Base-by-base conservation (phyloP, 2,329 filamentous ascomycete species). In the Fonsecaea nubica region DNA sequence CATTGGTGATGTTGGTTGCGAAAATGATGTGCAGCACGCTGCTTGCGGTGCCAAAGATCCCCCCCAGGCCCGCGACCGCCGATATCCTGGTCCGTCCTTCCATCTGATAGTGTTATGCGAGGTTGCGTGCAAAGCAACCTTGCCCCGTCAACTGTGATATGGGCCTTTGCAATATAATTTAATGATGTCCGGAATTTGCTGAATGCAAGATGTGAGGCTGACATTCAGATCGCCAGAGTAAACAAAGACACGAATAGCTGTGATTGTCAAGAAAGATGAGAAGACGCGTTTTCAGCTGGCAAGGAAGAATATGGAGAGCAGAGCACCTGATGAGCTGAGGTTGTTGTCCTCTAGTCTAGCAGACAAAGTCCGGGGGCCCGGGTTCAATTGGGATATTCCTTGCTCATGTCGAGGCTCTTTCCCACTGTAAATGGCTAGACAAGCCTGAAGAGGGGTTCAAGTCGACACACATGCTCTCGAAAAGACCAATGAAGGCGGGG, bases 1-100 rank as follows among this genome's bases (percentile, higher is more conserved):
- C 30, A 21, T 66, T 40, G 18, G 56, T 57, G 30, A 70, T 50
- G 25, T 61, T 64, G 12, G 59, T 59, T 38, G 70, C 72, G 36
- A 72, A 59, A 50, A 71, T 45, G 48, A 71, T 59, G 45, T 72
- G 69, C 3, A 73, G 54, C n/a, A 69, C 55, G 25, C 58, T 65
- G 58, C 65, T 71, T 18, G 60, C 69, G 33, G 69, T 68, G 38
- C 63, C 64, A 33, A 69, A 68, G 45, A 64, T 30, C 38, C 65
- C 60, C 33, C 68, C 65, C 35, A 69, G 60, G 55, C 53, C 57
- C 57, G 62, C 72, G 35, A 69, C 59, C n/a, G 65, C 63, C 69
- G 71, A 72, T 48, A 72, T 50, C 62, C 21, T 64, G 53, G 64
- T 36, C 54, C 63, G 65, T 57, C 48, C 56, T 42, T 68, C 67